Conservation (phyloP, 192 early-diverging fungal genomes). For the Entomortierella parvispora region DNA sequence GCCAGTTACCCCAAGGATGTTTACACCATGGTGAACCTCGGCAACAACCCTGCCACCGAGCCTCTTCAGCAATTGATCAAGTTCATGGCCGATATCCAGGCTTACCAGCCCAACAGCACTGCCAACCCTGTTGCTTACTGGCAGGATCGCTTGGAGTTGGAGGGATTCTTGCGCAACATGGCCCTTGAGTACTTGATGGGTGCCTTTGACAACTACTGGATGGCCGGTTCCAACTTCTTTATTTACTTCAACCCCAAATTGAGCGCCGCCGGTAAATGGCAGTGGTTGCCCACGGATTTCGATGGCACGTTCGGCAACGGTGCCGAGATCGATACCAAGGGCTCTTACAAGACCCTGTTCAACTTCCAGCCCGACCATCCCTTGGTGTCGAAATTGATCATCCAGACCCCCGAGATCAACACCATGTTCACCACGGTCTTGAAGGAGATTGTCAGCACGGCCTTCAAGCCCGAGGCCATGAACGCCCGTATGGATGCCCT, state of each 20-base stretch:
- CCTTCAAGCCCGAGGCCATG: constrained; percentile 50
- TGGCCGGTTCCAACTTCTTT: constrained; percentile 56
- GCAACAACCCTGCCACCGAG: constrained; percentile 20
- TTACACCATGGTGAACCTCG: constrained; percentile 37
- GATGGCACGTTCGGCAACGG: constrained; percentile 60
- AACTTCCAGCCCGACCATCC: constrained; percentile 38
- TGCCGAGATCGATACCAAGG: constrained; percentile 21
- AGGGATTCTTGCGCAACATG: constrained; percentile 61
- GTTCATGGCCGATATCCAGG: constrained; percentile 46
- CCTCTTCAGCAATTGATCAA: constrained; percentile 40
- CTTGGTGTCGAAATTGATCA: constrained; percentile 53
- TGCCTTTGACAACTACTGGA: constrained; percentile 62
- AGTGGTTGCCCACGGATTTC: constrained; percentile 58
- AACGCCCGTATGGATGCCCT: constrained; percentile 43
- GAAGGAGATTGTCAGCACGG: constrained; percentile 40
- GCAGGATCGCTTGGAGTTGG: constrained; percentile 48
- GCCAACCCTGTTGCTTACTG: constrained; percentile 37
- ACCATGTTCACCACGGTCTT: constrained; percentile 37
- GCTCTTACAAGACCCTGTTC: constrained; percentile 38
- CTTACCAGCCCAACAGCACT: constrained; percentile 22
- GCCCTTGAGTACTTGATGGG: constrained; percentile 60
- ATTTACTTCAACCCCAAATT: constrained; percentile 55
- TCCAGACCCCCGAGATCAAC: constrained; percentile 41
- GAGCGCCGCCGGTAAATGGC: constrained; percentile 38
- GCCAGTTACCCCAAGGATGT: constrained; percentile 33